Base-by-base conservation (phyloP, 1,284 basidiomycete genomes). In the Rhodotorula sp. region DNA sequence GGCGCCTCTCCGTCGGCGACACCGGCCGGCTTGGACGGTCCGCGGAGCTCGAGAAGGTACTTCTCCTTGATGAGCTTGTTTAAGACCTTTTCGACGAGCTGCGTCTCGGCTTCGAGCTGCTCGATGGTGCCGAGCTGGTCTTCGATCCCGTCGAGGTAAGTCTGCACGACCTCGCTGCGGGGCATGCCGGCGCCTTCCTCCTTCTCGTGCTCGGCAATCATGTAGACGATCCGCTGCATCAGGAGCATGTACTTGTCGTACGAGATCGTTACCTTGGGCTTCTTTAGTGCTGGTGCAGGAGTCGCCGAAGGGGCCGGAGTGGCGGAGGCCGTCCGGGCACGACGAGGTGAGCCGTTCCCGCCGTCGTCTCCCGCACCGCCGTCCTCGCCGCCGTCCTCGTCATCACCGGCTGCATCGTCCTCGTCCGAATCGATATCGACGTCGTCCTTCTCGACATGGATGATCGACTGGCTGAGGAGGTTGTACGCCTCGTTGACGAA, bases 391-490 rank as follows among this genome's bases (percentile, higher is more conserved):
- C 80, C 67, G 78, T 80, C 51, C 67, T 81, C 79, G 22, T 46
- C 84, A 67, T 73, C 75, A 10, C 68, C 69, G 58, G 73, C 76
- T 69, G 72, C 76, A 54, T 68, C 75, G 45, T 85, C 84, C 45
- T 87, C 84, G 57, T 66, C 60, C 42, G 72, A 84, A 78, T 98
- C 95, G 79, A 99, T 92, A 79, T 95, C 93, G 79, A 99, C 90
- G 78, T 99, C 95, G 79, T 99, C 96, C 82, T 98, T 94, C 80
- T 99, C 96, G 74, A 99, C 95, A 79, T 99, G 96, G 78, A 99
- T 98, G 82, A 99, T 99, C 4, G 95, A 98, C 81, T 98, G 94
- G 49, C 91, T 88, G 29, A 99, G 84, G 20, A 99, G 88, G 42
- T 87, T 89, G 82, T 93, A 98, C 3, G 96, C 95, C 82, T 99